phyloP scores from a whole-genome alignment of 495 filamentous ascomycete species.

The Elasticomyces elasticus region DNA sequence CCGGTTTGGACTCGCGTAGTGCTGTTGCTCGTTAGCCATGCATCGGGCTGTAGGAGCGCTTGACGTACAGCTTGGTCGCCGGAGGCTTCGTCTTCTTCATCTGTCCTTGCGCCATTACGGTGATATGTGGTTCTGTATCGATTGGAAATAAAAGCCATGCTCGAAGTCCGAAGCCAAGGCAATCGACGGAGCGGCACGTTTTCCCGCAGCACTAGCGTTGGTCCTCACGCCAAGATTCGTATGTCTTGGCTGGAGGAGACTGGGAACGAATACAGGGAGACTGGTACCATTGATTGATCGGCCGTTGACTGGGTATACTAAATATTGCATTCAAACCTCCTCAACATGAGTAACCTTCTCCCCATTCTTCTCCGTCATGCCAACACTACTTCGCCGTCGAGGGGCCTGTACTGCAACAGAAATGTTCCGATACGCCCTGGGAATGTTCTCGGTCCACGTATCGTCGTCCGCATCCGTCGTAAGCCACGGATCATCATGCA shows the following conservation, averaged over 20 bases:
- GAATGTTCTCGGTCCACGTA: background rate
- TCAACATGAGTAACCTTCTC: background rate
- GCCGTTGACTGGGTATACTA: background rate
- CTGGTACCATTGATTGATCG: too few relatives aligned
- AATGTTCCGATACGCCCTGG: background rate
- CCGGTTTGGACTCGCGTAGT: conserved; percentile 38
- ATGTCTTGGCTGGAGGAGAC: too few relatives aligned
- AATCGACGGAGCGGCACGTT: too few relatives aligned
- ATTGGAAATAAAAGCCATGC: too few relatives aligned
- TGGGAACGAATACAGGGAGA: too few relatives aligned
- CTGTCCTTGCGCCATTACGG: conserved; percentile 17
- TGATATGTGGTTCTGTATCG: too few relatives aligned
- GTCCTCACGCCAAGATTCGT: too few relatives aligned
- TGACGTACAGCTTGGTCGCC: conserved; percentile 12
- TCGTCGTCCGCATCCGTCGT: background rate
- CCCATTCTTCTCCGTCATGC: background rate
- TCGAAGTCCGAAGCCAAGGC: too few relatives aligned
- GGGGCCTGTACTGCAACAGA: background rate
- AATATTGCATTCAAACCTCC: background rate
- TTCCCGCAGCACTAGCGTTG: too few relatives aligned
- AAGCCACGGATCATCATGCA: background rate
- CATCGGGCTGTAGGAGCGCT: too few relatives aligned
- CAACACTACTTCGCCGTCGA: background rate
- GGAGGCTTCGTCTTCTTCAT: conserved; percentile 14
- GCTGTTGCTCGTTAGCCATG: background rate